Evolutionary conservation across 805 yeast species (phyloP).

Genomic region (Trichomonascus vanleenenianus): DNA sequence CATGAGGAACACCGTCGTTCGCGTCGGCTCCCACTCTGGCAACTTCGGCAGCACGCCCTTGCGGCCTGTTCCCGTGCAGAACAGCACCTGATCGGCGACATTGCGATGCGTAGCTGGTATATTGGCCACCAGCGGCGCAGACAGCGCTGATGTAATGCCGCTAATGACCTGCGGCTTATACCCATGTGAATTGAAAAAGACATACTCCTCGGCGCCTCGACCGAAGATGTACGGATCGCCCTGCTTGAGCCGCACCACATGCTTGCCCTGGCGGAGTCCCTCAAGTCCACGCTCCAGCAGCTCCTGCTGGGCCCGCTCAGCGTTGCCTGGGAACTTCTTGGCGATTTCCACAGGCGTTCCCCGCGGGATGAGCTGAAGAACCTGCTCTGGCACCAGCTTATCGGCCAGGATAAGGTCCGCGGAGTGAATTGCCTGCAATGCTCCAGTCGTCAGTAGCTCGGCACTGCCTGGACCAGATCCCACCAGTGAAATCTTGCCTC

Average conservation of each 20-base stretch:
- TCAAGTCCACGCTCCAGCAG: constrained; percentile 64
- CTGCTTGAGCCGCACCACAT: constrained; percentile 84
- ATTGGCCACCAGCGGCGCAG: constrained; percentile 74
- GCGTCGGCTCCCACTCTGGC: constrained; percentile 61
- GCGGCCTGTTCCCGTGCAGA: constrained; percentile 93
- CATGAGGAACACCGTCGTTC: constrained; percentile 88
- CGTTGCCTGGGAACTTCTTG: constrained; percentile 92
- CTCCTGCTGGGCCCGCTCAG: constrained; percentile 87
- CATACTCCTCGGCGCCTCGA: constrained; percentile 88
- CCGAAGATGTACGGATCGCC: constrained; percentile 97
- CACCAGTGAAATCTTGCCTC: constrained; percentile 55
- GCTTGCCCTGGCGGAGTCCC: constrained; percentile 55
- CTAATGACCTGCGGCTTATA: constrained; percentile 69
- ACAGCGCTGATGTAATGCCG: constrained; percentile 83
- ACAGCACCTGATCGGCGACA: constrained; percentile 83
- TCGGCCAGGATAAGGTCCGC: constrained; percentile 88
- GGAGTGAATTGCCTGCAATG: constrained; percentile 64
- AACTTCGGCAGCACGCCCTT: constrained; percentile 72
- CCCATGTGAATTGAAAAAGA: constrained; percentile 62
- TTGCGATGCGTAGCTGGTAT: constrained; percentile 91
- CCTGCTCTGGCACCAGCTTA: constrained; percentile 85
- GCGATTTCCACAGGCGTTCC: constrained; percentile 77
- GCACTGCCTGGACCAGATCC: constrained; percentile 94
- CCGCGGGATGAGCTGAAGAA: constrained; percentile 72
- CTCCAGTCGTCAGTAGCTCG: constrained; percentile 76